Evolutionary conservation across 1,284 basidiomycete genomes (phyloP), one percentile per base, ranked within the genome.

Genomic region (Cryptococcus sp.): DNA sequence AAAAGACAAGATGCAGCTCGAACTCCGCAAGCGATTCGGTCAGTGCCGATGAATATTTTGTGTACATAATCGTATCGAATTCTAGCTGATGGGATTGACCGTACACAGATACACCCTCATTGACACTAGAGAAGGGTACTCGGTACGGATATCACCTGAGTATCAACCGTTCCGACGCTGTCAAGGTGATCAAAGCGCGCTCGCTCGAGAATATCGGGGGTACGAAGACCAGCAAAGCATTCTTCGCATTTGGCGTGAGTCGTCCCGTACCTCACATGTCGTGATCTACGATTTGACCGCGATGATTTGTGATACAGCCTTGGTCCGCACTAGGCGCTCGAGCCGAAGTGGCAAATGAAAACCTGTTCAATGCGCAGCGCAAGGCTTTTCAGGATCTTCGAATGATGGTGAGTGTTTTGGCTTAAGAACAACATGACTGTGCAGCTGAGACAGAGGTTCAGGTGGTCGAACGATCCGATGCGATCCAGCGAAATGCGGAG

Each of bases 281-380:
- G 10, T 15, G 23, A 52, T 20, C 10, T n/a, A n/a, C 22, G 25
- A 40, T 7, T 8, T 56, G 40, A 20, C 19, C 41, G 22, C 41
- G 47, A 43, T 54, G 11, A 20, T 17, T 17, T 27, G n/a, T 6
- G 11, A 1, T 22, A 6, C 46, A 91, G 90, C 83, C 83, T 61
- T 94, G 91, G 91, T 84, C 88, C 2, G 80, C 82, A 47, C 83
- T 93, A 11, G 91, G 89, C 7, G 78, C 80, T 16, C 76, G 83
- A 58, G 88, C 91, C 25, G 76, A 85, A 16, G 84, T 87, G 54
- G 85, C 82, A 1, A 83, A 83, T 0, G 71, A 81, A 19, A 80
- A 82, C 2, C 83, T 93, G 52, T 63, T 75, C 3, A 72, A 75
- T 11, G 85, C 83, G 2, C 90, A 93, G 73, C 86, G 83, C 62